These are phyloP conservation scores for Cucumis hystrix DNA, from an alignment of 306 rosid genomes.

Conservation along the genomic window DNA sequence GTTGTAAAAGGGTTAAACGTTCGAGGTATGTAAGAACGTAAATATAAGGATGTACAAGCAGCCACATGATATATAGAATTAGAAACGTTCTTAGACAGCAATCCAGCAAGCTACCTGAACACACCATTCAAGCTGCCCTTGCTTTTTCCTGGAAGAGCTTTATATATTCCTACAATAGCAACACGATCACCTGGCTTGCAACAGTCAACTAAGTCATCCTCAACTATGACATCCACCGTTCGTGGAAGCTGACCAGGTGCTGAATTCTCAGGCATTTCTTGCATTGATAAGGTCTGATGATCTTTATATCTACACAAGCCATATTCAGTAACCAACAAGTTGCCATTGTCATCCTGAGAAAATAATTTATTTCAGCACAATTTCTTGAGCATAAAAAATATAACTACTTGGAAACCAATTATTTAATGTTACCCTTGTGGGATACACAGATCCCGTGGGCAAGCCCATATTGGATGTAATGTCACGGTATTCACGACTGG, in stretches of 20 bases:
- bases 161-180: slow-evolving; percentile 76
- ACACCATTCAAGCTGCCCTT: slow-evolving; percentile 93
- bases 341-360: slow-evolving; percentile 78
- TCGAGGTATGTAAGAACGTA: background rate
- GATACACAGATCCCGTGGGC: slow-evolving; percentile 94
- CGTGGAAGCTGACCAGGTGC: slow-evolving; percentile 99
- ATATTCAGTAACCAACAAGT: slow-evolving; percentile 84
- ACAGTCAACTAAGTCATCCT: slow-evolving; percentile 90
- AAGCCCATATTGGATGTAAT: slow-evolving; percentile 85
- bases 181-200: slow-evolving; percentile 99
- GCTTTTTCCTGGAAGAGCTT: slow-evolving; percentile 85
- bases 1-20: background rate
- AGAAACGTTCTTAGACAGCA: background rate
- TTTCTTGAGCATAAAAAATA: background rate
- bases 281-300: slow-evolving; percentile 89
- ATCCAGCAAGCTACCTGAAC: slow-evolving; percentile 53
- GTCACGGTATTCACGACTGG: slow-evolving; percentile 83
- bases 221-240: slow-evolving; percentile 78
- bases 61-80: background rate
- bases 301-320: slow-evolving; percentile 94
- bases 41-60: background rate
- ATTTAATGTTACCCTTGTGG: slow-evolving; percentile 78
- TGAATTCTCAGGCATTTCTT: slow-evolving; percentile 96
- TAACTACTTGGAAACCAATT: slow-evolving; percentile 8
- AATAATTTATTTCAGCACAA: background rate